These are phyloP conservation scores for Leccinum aurantiacum DNA, from an alignment of 768 basidiomycete species.

Conservation along the genomic window DNA sequence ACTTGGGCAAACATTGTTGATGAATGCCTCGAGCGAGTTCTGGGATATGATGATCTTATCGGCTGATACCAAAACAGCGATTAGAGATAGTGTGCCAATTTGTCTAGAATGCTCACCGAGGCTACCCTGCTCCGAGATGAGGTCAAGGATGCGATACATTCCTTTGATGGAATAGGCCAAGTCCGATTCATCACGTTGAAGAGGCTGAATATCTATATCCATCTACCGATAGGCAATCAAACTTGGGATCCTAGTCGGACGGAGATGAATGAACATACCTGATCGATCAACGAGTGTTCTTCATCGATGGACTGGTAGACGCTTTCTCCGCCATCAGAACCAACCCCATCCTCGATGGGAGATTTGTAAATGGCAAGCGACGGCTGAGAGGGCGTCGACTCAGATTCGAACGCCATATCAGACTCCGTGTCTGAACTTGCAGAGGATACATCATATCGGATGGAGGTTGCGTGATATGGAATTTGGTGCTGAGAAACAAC, in stretches of 20 bases:
- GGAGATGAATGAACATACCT: slow-evolving; percentile 10
- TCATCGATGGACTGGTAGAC: slow-evolving; percentile 16
- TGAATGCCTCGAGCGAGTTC: slow-evolving; percentile 46
- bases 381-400: slow-evolving; percentile 4
- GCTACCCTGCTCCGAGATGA: slow-evolving; percentile 52
- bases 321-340: slow-evolving; percentile 13
- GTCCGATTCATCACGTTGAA: slow-evolving; percentile 18
- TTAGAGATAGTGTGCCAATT: neutral
- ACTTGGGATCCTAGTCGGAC: neutral
- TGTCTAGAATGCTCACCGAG: slow-evolving; percentile 38
- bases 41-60: slow-evolving; percentile 65
- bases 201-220: slow-evolving; percentile 9
- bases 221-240: slow-evolving; percentile 16
- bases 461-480: neutral
- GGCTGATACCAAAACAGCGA: slow-evolving; percentile 35
- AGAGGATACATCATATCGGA: neutral
- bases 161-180: slow-evolving; percentile 37
- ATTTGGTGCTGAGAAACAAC: neutral
- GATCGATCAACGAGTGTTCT: slow-evolving; percentile 1
- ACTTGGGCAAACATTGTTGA: slow-evolving; percentile 48
- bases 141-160: slow-evolving; percentile 54
- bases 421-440: slow-evolving; percentile 10
- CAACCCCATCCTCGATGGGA: neutral
- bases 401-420: neutral
- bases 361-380: neutral